These are phyloP conservation scores for Knufia petricola DNA, from an alignment of 2,329 filamentous ascomycete genomes.

Conservation along the genomic window DNA sequence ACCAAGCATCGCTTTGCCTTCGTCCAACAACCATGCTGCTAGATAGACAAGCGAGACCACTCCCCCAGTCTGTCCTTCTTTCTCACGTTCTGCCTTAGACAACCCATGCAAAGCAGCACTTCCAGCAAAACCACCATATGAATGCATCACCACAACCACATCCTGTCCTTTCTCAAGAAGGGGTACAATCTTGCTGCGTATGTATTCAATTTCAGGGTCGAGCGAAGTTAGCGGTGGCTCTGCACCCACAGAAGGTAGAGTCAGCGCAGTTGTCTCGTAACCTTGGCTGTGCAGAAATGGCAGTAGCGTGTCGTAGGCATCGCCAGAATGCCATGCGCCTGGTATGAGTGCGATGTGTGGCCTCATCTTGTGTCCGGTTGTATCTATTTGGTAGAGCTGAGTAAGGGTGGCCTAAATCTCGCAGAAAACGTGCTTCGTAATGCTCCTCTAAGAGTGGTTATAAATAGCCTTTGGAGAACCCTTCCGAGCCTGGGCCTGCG, in stretches of 20 bases:
- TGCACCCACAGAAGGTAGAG: not conserved
- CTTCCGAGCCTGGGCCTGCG: too few relatives aligned
- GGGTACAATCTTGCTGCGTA: not conserved
- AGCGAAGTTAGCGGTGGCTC: not conserved
- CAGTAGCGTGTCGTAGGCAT: not conserved
- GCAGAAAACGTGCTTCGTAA: too few relatives aligned
- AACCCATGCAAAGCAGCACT: constrained; percentile 26
- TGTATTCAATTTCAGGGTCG: not conserved
- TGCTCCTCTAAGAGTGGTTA: too few relatives aligned
- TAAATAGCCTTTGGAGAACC: too few relatives aligned
- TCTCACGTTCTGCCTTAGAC: constrained; percentile 8
- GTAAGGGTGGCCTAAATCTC: too few relatives aligned
- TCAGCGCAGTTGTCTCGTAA: not conserved
- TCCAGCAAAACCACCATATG: constrained; percentile 29
- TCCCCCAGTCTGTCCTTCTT: constrained; percentile 22
- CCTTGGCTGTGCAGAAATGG: not conserved
- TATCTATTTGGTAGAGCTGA: too few relatives aligned
- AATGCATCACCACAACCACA: constrained; percentile 27
- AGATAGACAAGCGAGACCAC: constrained; percentile 1
- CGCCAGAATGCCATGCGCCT: not conserved
- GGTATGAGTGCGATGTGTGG: not conserved
- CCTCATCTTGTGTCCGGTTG: not conserved
- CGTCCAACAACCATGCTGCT: not conserved
- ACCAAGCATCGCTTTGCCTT: not conserved
- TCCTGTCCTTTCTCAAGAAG: constrained; percentile 24